These are phyloP conservation scores for Fusarium keratoplasticum DNA, from an alignment of 2,329 filamentous ascomycete species.

Conservation along the genomic window DNA sequence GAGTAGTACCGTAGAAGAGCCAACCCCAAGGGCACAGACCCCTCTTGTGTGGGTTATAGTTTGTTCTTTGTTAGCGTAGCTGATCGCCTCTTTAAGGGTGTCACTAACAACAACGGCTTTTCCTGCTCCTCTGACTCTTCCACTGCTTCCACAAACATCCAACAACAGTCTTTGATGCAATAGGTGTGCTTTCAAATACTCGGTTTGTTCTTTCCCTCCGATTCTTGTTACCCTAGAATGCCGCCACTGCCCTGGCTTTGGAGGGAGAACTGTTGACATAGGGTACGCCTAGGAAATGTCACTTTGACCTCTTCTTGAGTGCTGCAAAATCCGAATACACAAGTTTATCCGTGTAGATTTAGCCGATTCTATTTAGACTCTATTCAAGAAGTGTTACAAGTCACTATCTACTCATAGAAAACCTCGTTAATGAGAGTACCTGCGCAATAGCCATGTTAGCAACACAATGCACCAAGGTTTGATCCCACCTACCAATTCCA, in stretches of 20 bases:
- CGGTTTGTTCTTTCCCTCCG: not conserved
- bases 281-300: not conserved
- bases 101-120: not conserved
- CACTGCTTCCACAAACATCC: not conserved
- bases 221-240: not conserved
- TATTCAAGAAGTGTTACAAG: not conserved
- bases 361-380: not conserved
- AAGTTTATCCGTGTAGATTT: not conserved
- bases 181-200: not conserved
- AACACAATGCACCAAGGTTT: not conserved
- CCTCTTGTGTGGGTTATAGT: not conserved
- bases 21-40: too few species aligned
- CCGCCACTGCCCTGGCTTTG: not conserved
- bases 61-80: not conserved
- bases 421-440: not conserved
- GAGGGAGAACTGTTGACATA: not conserved
- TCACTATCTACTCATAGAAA: not conserved
- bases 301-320: accelerated
- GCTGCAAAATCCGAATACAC: not conserved
- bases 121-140: not conserved
- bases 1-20: too few species aligned
- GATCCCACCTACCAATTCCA: not conserved
- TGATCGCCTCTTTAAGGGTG: not conserved
- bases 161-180: not conserved
- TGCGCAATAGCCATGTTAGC: not conserved